Evolutionary conservation across 768 basidiomycete genomes (phyloP), one percentile per base, ranked within the genome.

Genomic region (Boletus eberwhitei): DNA sequence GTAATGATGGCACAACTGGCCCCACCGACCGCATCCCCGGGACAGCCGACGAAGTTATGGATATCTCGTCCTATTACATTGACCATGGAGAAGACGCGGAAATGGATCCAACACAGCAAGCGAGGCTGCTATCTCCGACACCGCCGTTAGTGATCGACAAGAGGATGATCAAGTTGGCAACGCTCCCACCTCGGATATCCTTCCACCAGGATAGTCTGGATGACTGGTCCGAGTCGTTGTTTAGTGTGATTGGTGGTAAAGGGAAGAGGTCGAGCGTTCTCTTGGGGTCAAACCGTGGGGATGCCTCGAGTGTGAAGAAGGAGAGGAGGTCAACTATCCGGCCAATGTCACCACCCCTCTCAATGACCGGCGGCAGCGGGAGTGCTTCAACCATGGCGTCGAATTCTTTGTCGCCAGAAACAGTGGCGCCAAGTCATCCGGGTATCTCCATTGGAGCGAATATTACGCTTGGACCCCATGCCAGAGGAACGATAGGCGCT

Each of bases 151-250:
- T 72, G 42, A 62, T 73, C 37, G 68, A 67, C 52, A 65, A 66
- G 51, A 55, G 52, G 42, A 7, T 62, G 39, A 22, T 49, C 31
- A 61, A 59, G 43, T 35, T 64, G n/a, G 62, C 58, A 12, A 56
- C 44, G 17, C 31, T 63, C 31, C 79, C 84, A 0, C 84, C 84
- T 12, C 77, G 84, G 14, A 61, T 86, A 31, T 84, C 83, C 5
- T 71, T 84, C 29, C 80, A 82, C 54, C 73, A 74, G 35, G 52
- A 54, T 12, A 82, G 78, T 57, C 70, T 84, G 26, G 73, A 76
- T 11, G 74, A 74, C 26, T 85, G 84, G 85, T 75, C 79, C 11
- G 76, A 80, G 59, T 74, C 79, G 7, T 59, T 85, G 35, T 73
- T 85, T 32, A 79, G 73, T n/a, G 81, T 77, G 3, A 77, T 83